A percentile compares a stretch with the other conserved stretches of the same genome.
These are phyloP conservation scores for Lumnitzera littorea DNA, from an alignment of 345 rosid genomes.

Conservation along the genomic window DNA sequence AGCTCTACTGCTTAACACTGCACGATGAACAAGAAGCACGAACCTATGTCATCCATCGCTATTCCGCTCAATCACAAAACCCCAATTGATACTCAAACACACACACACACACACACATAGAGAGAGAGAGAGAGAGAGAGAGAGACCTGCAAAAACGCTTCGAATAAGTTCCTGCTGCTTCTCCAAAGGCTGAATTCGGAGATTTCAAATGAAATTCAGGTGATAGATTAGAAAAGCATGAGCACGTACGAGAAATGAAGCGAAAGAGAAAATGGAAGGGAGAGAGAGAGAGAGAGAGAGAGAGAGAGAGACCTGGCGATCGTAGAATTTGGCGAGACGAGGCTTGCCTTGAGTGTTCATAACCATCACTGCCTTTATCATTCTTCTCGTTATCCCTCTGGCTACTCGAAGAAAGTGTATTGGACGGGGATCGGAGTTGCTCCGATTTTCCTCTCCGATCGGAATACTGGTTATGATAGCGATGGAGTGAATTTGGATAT, in stretches of 20 bases:
- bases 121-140: background rate
- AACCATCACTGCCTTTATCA: slow-evolving; percentile 86
- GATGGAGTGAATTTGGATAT: too few species aligned
- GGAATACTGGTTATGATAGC: too few species aligned
- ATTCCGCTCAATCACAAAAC: background rate
- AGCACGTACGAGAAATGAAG: background rate
- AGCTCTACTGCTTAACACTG: slow-evolving; percentile 79
- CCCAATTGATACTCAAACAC: background rate
- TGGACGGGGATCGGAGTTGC: too few species aligned
- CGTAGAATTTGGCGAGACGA: slow-evolving; percentile 82
- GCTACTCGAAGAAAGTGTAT: background rate
- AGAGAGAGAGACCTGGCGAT: slow-evolving; percentile 38
- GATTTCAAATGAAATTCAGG: slow-evolving; percentile 6
- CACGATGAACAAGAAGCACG: background rate
- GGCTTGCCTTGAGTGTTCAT: slow-evolving; percentile 93
- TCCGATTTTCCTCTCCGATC: too few species aligned
- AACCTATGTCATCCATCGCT: background rate
- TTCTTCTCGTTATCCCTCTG: slow-evolving; percentile 9
- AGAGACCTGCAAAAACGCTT: slow-evolving; percentile 65
- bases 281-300: background rate
- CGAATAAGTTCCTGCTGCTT: slow-evolving; percentile 88
- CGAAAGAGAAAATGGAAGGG: background rate
- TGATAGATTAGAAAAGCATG: background rate
- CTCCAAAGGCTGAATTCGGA: slow-evolving; percentile 50
- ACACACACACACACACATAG: background rate